Percentiles rank a stretch among this genome's conserved stretches.
Evolutionary conservation across 257 asterid species (phyloP).

Genomic region (Leonotis leonurus): DNA sequence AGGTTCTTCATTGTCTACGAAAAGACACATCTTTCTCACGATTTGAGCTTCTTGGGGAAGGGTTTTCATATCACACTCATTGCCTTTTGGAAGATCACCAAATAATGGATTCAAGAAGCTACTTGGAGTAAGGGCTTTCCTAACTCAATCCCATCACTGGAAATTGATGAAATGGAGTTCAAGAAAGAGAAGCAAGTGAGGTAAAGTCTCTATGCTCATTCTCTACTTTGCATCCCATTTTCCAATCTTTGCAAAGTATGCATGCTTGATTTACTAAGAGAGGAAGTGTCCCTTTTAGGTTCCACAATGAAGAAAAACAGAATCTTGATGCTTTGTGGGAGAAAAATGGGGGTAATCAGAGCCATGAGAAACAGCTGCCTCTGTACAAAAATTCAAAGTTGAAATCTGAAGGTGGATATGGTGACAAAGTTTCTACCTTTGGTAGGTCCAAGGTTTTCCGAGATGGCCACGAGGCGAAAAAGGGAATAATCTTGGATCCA

Average conservation of each 20-base stretch:
- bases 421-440: constrained; percentile 34
- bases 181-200: constrained; percentile 56
- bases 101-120: not conserved
- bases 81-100: not conserved
- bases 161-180: constrained; percentile 37
- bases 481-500: constrained; percentile 58
- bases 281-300: constrained; percentile 24
- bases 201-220: constrained; percentile 17
- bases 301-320: constrained; percentile 47
- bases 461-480: constrained; percentile 45
- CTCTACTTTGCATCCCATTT: not conserved
- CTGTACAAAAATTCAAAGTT: constrained; percentile 22
- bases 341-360: constrained; percentile 26
- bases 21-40: not conserved
- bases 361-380: constrained; percentile 38
- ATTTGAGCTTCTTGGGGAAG: constrained; percentile 16
- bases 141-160: not conserved
- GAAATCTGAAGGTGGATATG: constrained; percentile 40
- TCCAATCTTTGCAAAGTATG: not conserved
- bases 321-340: constrained; percentile 43
- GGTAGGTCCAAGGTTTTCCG: constrained; percentile 61
- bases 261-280: constrained; percentile 6
- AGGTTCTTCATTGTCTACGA: constrained; percentile 9
- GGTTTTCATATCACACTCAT: constrained; percentile 7
- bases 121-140: not conserved